These are phyloP conservation scores for Chalciporus chontae DNA, from an alignment of 768 basidiomycete genomes.

Conservation along the genomic window DNA sequence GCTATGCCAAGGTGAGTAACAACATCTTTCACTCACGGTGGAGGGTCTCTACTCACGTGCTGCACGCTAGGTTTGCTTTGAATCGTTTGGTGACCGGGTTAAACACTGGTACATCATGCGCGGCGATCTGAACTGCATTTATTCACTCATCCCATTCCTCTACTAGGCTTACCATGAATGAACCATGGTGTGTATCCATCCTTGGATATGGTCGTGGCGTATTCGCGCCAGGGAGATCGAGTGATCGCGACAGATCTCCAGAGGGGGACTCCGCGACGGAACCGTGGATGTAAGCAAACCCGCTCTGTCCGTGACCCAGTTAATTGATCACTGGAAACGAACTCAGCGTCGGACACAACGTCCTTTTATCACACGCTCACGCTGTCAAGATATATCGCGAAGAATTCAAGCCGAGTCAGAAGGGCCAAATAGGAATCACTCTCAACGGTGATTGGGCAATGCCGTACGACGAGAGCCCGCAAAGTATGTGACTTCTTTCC, in stretches of 20 bases:
- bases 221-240: constrained; percentile 69
- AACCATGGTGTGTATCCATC: constrained; percentile 70
- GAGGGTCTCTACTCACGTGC: not conserved
- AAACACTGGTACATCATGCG: constrained; percentile 54
- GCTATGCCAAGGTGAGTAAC: constrained; percentile 52
- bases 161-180: constrained; percentile 67
- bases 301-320: not conserved
- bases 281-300: constrained; percentile 59
- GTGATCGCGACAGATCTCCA: constrained; percentile 54
- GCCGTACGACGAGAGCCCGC: constrained; percentile 64
- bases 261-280: constrained; percentile 65
- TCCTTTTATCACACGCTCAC: constrained; percentile 67
- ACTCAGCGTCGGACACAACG: constrained; percentile 59
- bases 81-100: constrained; percentile 71
- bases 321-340: not conserved
- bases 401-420: constrained; percentile 58
- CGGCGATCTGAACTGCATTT: constrained; percentile 8
- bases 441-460: constrained; percentile 74
- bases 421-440: constrained; percentile 75
- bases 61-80: constrained; percentile 59
- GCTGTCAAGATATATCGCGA: constrained; percentile 66
- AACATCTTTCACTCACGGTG: constrained; percentile 9
- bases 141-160: constrained; percentile 18
- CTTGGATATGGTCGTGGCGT: constrained; percentile 69
- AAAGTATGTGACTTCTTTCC: constrained; percentile 45